A percentile compares a stretch with the other conserved stretches of the same genome.
Conservation (phyloP, 2,329 filamentous ascomycete genomes). For the Harringtonia lauricola region DNA sequence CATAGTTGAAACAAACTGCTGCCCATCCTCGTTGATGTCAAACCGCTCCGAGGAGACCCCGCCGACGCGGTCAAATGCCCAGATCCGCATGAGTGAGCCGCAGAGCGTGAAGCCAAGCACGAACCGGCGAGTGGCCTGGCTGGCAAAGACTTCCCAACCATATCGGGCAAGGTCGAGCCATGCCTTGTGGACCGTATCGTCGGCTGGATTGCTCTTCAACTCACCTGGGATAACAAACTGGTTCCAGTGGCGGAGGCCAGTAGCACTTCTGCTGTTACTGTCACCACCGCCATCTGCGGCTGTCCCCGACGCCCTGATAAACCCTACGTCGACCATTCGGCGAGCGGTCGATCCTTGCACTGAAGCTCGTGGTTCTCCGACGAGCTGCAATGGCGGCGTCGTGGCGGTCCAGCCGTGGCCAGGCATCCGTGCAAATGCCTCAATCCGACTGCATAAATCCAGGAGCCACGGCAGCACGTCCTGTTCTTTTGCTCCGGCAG, state of each 20-base stretch:
- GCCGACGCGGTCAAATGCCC: not conserved
- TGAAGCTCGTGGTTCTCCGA: too few relatives aligned
- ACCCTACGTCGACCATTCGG: too few relatives aligned
- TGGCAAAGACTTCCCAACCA: not conserved
- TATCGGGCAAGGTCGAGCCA: not conserved
- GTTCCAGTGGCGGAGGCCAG: not conserved
- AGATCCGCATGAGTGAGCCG: not conserved
- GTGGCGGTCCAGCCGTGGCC: constrained; percentile 12
- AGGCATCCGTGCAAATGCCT: constrained; percentile 14
- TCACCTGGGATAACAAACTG: not conserved
- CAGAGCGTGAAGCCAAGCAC: not conserved
- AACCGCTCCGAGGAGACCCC: not conserved
- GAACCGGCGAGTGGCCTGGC: not conserved
- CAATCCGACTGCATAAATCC: constrained; percentile 17
- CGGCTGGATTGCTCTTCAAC: not conserved
- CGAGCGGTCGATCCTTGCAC: too few relatives aligned
- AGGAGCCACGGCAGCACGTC: constrained; percentile 24
- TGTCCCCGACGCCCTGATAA: constrained; percentile 17
- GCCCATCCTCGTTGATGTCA: not conserved
- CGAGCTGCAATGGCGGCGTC: too few relatives aligned
- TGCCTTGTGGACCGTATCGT: not conserved
- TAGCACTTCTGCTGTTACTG: not conserved
- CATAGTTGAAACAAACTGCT: not conserved
- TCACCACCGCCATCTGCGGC: constrained; percentile 15
- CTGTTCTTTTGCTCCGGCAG: constrained; percentile 20